Evolutionary conservation across 169 alveolate species (phyloP), one percentile per base, ranked within the genome.

Genomic region (Cryptosporidium andersoni): DNA sequence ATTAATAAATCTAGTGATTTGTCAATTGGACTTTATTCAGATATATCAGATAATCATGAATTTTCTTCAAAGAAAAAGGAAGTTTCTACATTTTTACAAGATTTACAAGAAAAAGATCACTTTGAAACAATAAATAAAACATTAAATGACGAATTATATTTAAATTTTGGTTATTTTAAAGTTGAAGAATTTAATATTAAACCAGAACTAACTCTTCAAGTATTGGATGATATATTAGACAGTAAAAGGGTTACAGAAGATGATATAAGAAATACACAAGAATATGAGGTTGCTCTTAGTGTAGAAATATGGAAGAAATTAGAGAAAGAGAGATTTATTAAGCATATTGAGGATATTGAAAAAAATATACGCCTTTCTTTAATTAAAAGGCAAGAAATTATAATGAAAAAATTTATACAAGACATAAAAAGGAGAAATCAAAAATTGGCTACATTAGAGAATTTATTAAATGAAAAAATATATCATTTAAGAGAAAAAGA

Each of bases 291-390:
- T 8, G 25, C 8, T n/a, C 5, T 52, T 37, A 39, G 6, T 37
- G 25, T 53, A 1, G 56, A 56, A 39, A 25, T 56, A 39, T 74
- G 85, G 85, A 74, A 74, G 62, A 56, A 40, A 55, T 11, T 48
- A 25, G 85, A 74, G 14, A 74, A 74, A 51, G 85, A 74, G 39
- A 74, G 68, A 39, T 74, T 74, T 58, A 43, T 74, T 3, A 39
- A 74, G 40, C 85, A 74, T 48, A 48, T 74, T 4, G 36, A 62
- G 2, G 36, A 74, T n/a, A 43, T 74, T 8, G 85, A 74, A 16
- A 68, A 74, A 25, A 68, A 74, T 45, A 58, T 74, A 14, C 55
- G 85, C 42, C 55, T 58, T 7, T 6, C 60, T 34, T 58, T 62
- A 5, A 11, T 74, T 25, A 39, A 47, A 11, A 74, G 85, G 45